These are phyloP conservation scores for Rubroboletus satanas DNA, from an alignment of 768 basidiomycete species.

Conservation along the genomic window DNA sequence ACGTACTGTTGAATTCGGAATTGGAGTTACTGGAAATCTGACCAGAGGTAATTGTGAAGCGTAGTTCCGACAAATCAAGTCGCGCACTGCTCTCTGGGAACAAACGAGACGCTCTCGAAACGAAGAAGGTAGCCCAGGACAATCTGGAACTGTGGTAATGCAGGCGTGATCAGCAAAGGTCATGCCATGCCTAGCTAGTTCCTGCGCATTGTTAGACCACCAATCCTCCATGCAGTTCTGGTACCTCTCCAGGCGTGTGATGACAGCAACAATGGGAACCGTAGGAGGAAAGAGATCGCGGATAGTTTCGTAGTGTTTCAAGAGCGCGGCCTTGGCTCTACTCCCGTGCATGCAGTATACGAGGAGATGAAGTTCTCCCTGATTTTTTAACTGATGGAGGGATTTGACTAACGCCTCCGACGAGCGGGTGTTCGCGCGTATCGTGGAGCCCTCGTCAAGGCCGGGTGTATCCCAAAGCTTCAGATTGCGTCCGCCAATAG, in stretches of 20 bases:
- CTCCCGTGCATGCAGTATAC: conserved; percentile 20
- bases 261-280: conserved; percentile 15
- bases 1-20: neutral
- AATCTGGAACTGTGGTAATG: conserved; percentile 13
- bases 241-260: conserved; percentile 22
- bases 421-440: neutral
- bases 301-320: conserved; percentile 16
- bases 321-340: conserved; percentile 16
- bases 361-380: conserved; percentile 15
- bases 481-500: conserved; percentile 12
- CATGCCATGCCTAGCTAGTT: conserved; percentile 12
- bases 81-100: conserved; percentile 9
- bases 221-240: conserved; percentile 19
- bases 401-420: conserved; percentile 3
- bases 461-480: conserved; percentile 21
- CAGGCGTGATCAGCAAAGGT: conserved; percentile 21
- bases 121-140: neutral
- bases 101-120: conserved; percentile 11
- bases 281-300: conserved; percentile 1
- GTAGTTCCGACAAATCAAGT: conserved; percentile 13
- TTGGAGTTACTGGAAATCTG: conserved; percentile 9
- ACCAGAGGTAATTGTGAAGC: neutral
- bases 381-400: conserved; percentile 4
- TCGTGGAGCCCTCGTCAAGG: conserved; percentile 10
- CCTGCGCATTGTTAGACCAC: conserved; percentile 18